Conservation (phyloP, 2,329 filamentous ascomycete species). For the Pseudocercospora pini-densiflorae region DNA sequence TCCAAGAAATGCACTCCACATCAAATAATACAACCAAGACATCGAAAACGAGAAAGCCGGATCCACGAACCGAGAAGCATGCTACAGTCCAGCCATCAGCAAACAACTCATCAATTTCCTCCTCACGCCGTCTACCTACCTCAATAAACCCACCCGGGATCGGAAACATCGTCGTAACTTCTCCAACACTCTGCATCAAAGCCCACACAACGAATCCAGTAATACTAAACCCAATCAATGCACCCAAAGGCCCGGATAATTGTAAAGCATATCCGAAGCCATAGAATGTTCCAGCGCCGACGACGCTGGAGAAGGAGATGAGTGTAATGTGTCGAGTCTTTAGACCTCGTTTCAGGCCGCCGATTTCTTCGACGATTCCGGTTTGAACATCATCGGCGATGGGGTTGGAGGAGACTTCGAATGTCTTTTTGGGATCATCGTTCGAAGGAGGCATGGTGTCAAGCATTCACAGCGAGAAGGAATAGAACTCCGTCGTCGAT, state of each 20-base stretch:
- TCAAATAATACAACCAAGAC: constrained; percentile 11
- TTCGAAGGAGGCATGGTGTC: not conserved
- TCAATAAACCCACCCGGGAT: constrained; percentile 8
- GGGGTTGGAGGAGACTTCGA: not conserved
- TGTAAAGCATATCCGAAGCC: constrained; percentile 10
- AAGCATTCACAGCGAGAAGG: too few relatives aligned
- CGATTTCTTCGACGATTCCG: not conserved
- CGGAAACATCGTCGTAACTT: constrained; percentile 10
- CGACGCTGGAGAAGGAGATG: constrained; percentile 8
- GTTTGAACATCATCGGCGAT: not conserved
- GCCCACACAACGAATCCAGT: constrained; percentile 10
- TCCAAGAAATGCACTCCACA: constrained; percentile 9
- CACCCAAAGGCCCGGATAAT: constrained; percentile 6
- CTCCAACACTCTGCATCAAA: constrained; percentile 10
- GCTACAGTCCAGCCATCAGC: not conserved
- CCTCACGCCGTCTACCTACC: not conserved
- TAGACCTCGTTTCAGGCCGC: not conserved
- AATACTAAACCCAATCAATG: constrained; percentile 11
- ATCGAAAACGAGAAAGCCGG: constrained; percentile 2
- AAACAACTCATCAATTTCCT: too few relatives aligned
- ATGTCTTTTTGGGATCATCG: not conserved
- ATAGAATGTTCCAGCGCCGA: constrained; percentile 10
- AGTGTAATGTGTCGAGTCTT: constrained; percentile 6
- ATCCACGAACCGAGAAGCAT: constrained; percentile 6
- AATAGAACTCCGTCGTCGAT: too few relatives aligned